Percentiles rank a stretch among this genome's conserved stretches.
Evolutionary conservation across 352 stramenopile genomes (phyloP).

Genomic region (Pythium phragmitis): DNA sequence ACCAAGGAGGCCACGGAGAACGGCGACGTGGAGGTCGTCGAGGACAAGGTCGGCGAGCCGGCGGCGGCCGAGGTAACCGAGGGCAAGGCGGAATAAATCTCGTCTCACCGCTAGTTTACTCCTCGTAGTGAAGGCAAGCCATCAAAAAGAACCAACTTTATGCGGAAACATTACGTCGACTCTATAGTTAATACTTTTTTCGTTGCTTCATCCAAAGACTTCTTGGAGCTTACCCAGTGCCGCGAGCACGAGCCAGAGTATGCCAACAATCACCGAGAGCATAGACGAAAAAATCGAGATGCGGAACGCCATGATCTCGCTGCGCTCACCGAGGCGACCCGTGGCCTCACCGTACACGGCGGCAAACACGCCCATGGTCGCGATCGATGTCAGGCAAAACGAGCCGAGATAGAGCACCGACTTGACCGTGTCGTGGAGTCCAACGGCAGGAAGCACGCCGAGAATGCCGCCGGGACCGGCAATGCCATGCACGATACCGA

Average conservation of each 20-base stretch:
- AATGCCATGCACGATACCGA: conserved; percentile 91
- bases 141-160: too few relatives aligned
- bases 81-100: conserved; percentile 24
- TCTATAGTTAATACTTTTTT: not conserved
- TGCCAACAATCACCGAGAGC: conserved; percentile 79
- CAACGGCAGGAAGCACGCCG: conserved; percentile 88
- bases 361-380: conserved; percentile 91
- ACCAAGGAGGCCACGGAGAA: conserved; percentile 4
- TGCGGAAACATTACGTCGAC: too few relatives aligned
- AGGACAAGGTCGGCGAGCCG: conserved; percentile 25
- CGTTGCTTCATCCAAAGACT: conserved; percentile 56
- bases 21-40: conserved; percentile 19
- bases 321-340: conserved; percentile 62
- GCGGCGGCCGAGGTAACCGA: conserved; percentile 10
- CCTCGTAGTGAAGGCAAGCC: not conserved
- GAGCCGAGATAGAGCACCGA: conserved; percentile 86
- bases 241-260: conserved; percentile 80
- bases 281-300: conserved; percentile 84
- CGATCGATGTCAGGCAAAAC: conserved; percentile 88
- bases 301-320: conserved; percentile 70
- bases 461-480: conserved; percentile 79
- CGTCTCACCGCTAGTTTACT: too few relatives aligned
- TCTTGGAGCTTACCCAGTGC: conserved; percentile 75
- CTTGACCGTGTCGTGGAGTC: conserved; percentile 80
- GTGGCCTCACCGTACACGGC: conserved; percentile 80